Evolutionary conservation across 169 alveolate species (phyloP).

Genomic region (Plasmodium billcollinsi): DNA sequence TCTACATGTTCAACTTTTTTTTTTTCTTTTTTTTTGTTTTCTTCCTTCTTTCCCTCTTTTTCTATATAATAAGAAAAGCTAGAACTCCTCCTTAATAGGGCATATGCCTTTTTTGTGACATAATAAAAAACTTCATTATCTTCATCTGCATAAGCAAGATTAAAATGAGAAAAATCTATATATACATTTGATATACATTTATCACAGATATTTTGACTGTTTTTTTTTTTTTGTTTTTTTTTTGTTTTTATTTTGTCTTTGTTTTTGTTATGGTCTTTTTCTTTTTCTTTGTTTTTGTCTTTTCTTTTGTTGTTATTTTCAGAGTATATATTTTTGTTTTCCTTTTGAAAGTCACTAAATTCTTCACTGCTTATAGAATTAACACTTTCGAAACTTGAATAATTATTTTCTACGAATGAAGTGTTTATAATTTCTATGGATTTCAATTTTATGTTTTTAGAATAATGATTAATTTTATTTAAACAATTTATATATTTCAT

Average conservation of each 20-base stretch:
- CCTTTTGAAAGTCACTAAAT: not conserved
- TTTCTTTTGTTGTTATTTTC: not conserved
- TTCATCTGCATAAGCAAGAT: slow-evolving; percentile 36
- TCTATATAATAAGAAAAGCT: not conserved
- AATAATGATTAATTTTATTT: not conserved
- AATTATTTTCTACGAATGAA: not conserved
- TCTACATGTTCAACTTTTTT: not conserved
- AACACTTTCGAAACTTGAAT: not conserved
- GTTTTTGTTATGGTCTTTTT: not conserved
- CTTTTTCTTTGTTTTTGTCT: not conserved
- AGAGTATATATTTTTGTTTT: not conserved
- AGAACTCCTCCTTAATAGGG: not conserved
- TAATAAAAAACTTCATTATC: slow-evolving; percentile 32
- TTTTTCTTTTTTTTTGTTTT: not conserved
- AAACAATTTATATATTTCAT: not conserved
- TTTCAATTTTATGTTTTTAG: not conserved
- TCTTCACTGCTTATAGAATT: not conserved
- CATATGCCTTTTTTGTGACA: slow-evolving; percentile 33
- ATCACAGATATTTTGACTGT: not conserved
- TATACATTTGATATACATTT: slow-evolving; percentile 31
- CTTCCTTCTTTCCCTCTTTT: not conserved
- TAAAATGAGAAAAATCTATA: slow-evolving; percentile 41
- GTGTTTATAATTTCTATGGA: not conserved
- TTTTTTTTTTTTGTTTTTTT: not conserved
- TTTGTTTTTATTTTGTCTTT: slow-evolving; percentile 7